Percentiles rank a stretch among this genome's conserved stretches.
These are phyloP conservation scores for Saprolegnia parasitica DNA, from an alignment of 352 stramenopile genomes.

Conservation along the genomic window DNA sequence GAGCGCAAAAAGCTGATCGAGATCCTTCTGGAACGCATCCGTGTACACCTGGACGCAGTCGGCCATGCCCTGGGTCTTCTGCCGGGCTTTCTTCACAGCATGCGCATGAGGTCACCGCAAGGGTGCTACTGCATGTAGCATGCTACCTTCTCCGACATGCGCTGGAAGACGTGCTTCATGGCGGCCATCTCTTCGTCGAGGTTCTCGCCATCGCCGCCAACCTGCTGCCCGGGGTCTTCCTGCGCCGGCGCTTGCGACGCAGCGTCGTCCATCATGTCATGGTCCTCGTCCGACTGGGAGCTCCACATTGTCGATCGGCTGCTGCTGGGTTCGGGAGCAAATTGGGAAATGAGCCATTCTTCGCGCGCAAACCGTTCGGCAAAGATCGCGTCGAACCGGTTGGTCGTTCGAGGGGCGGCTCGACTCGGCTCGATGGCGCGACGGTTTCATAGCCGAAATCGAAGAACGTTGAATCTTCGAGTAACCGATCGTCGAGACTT, in stretches of 20 bases:
- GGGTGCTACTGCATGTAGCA: not conserved
- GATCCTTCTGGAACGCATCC: slow-evolving; percentile 31
- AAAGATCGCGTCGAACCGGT: not conserved
- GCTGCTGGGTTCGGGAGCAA: not conserved
- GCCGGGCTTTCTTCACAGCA: slow-evolving; percentile 31
- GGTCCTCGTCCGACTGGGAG: slow-evolving; percentile 14
- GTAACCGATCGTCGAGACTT: too few species aligned
- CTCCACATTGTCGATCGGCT: slow-evolving; percentile 14
- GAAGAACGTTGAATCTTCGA: too few species aligned
- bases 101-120: not conserved
- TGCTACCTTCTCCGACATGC: slow-evolving; percentile 36
- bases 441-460: too few species aligned
- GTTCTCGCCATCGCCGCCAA: slow-evolving; percentile 16
- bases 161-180: slow-evolving; percentile 35
- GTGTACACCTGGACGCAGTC: slow-evolving; percentile 34
- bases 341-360: not conserved
- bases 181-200: slow-evolving; percentile 34
- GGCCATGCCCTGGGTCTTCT: slow-evolving; percentile 31
- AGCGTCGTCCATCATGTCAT: not conserved
- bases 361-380: not conserved
- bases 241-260: not conserved
- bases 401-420: too few species aligned
- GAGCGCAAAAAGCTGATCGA: slow-evolving; percentile 28
- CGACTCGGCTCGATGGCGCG: too few species aligned
- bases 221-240: slow-evolving; percentile 15